Percentiles rank a stretch among this genome's conserved stretches.
Conservation (phyloP, 129 eudicot genomes). For the Artemisia argyi region DNA sequence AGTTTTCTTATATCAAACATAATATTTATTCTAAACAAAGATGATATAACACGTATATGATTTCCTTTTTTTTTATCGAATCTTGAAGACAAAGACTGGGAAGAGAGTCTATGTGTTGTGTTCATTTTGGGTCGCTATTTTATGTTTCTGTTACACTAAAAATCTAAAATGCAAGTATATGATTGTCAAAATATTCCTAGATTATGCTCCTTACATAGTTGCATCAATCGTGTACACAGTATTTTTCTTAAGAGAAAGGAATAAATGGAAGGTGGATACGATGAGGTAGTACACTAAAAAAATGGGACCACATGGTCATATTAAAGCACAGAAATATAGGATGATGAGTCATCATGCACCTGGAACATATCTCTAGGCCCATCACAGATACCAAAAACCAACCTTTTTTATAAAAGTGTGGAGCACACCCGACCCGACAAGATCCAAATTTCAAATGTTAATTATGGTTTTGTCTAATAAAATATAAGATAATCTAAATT, state of each 20-base stretch:
- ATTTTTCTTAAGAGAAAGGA: not conserved
- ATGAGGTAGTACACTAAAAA: not conserved
- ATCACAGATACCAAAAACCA: not conserved
- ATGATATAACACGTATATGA: too few species aligned
- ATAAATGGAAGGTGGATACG: slow-evolving; percentile 2
- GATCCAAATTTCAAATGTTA: not conserved
- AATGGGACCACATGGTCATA: not conserved
- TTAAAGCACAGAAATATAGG: not conserved
- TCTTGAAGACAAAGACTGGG: too few species aligned
- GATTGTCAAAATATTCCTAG: too few species aligned
- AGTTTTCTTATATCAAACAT: too few species aligned
- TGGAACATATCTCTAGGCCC: slow-evolving; percentile 10
- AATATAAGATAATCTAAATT: not conserved
- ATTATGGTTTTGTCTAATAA: not conserved
- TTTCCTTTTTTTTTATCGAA: too few species aligned
- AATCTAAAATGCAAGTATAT: too few species aligned
- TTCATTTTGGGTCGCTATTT: too few species aligned
- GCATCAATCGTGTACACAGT: too few species aligned
- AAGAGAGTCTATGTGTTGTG: too few species aligned
- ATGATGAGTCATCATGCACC: slow-evolving; percentile 19
- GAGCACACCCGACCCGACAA: not conserved
- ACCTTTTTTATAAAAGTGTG: not conserved
- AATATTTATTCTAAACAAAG: too few species aligned
- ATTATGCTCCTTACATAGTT: too few species aligned
- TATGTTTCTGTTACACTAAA: too few species aligned